Evolutionary conservation across 2,329 filamentous ascomycete genomes (phyloP), one percentile per base, ranked within the genome.

Genomic region (Ascochyta fabae): DNA sequence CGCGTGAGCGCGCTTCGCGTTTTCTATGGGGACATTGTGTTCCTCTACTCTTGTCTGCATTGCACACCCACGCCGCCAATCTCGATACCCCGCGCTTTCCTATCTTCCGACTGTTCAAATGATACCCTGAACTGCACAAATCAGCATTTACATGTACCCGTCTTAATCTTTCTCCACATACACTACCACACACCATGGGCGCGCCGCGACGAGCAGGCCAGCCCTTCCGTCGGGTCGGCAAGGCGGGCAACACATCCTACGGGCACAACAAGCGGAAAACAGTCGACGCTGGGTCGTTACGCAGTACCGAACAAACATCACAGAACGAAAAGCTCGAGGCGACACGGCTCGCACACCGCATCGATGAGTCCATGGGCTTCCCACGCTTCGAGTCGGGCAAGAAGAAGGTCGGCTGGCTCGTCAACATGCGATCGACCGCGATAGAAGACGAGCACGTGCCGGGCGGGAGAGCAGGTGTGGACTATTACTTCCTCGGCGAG

Each of bases 341-440:
- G 34, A 89, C 88, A 42, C 87, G 87, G 52, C 85, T 96, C 47
- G 92, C 92, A 29, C 87, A 96, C 78, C 86, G 83, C 69, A 97
- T 99, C 73, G 96, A 99, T 79, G 95, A 98, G 79, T 84, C 85
- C 59, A 95, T 98, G 87, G 96, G 95, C 48, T 99, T 99, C 75
- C 84, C 88, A 31, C 89, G 94, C 46, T 97, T 93, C 74, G 96
- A 99, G 62, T 88, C 91, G 29, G 95, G 92, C 43, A 86, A 90
- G 72, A 92, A 89, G 78, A 90, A 88, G 72, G 85, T 90, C 45
- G 93, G 96, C 61, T 99, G 95, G 95, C 85, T 99, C 4, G 91
- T 94, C 66, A 99, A 98, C 72, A 91, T 98, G 79, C 91, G 96
- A 73, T 88, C 92, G 35, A 98, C 95, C 0, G 86, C 87, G 12